Base-by-base conservation (phyloP, 225 moss, liverwort and hornwort genomes). In the Rhytidiadelphus loreus region DNA sequence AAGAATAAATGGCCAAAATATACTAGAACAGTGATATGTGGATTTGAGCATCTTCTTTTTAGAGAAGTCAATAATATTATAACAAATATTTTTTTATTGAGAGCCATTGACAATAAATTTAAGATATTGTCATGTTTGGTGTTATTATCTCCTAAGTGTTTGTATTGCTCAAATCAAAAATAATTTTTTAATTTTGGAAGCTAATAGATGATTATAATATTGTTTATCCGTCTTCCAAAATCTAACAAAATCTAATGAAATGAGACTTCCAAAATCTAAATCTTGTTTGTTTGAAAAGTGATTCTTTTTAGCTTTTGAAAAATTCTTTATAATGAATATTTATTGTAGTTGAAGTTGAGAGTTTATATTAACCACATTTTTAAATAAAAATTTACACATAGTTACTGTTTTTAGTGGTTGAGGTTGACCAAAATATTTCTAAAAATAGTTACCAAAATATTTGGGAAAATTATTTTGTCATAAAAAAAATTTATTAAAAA, bases 321-420 rank as follows among this genome's bases (percentile, higher is more conserved):
- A 46, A 46, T 46, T 28, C 16, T 44, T 71, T 44, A 2, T 2
- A 29, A 11, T 12, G 1, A 29, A 72, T 44, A 41, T 29, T 29
- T 44, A 16, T 46, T 1, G 2, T 44, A 17, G 6, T 46, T 30
- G 11, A 46, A 46, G 73, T 46, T 73, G 7, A 26, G 46, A 73
- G 11, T 30, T 30, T 73, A 30, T 17, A n/a, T n/a, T n/a, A 46
- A 19, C 11, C 4, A 7, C 30, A 73, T 30, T 46, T 19, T 19
- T 29, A 46, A 46, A 18, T 7, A 30, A 0, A 0, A 1, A 48
- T 14, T 48, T 11, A 30, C 3, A 17, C 0, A 28, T 0, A 28
- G 16, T 1, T 72, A 44, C 5, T 8, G 28, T 28, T 6, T 25
- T 6, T 8, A 3, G 4, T 8, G 13, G 5, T 26, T 8, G 25